Evolutionary conservation across 305 asterid species (phyloP).

Genomic region (Ajuga reptans): DNA sequence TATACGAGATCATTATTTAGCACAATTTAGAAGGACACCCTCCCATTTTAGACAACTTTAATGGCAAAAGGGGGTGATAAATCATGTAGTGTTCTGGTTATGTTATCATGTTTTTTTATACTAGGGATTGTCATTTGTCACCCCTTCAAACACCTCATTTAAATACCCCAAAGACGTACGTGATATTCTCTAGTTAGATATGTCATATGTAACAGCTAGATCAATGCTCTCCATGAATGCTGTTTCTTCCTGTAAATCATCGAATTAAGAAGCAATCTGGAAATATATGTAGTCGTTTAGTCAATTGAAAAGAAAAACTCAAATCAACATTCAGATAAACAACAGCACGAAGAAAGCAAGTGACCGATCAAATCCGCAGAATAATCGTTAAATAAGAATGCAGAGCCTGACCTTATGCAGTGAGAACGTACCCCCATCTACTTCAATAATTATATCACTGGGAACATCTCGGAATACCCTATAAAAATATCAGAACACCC

Average conservation of each 20-base stretch:
- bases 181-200: not conserved
- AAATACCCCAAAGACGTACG: not conserved
- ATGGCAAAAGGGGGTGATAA: not conserved
- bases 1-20: not conserved
- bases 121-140: no score
- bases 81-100: no score
- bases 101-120: no score
- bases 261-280: not conserved
- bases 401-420: constrained; percentile 69
- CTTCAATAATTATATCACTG: constrained; percentile 74
- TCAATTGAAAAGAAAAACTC: not conserved
- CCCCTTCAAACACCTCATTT: not conserved
- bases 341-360: not conserved
- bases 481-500: constrained; percentile 14
- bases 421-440: constrained; percentile 64
- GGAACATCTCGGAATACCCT: constrained; percentile 95
- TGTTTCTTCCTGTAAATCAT: not conserved
- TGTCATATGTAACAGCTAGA: not conserved
- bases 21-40: not conserved
- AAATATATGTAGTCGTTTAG: not conserved
- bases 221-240: not conserved
- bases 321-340: not conserved
- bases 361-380: not conserved
- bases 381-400: not conserved
- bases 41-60: not conserved